These are phyloP conservation scores for Linanthus parryae DNA, from an alignment of 148 eudicot genomes.

Conservation along the genomic window DNA sequence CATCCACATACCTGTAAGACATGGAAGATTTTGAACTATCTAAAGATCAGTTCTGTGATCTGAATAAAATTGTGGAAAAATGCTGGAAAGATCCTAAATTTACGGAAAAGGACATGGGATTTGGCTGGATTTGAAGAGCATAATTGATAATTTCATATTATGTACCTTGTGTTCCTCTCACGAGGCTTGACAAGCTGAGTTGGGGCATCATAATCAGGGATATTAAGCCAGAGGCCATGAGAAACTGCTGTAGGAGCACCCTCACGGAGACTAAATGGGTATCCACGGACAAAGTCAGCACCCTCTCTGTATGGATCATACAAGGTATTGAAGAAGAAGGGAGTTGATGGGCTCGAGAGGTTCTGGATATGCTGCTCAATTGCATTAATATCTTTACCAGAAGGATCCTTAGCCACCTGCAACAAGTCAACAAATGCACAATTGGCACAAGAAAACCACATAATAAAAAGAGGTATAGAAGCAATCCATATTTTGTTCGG, in stretches of 20 bases:
- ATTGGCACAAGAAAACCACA: too few species aligned
- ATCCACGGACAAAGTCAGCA: conserved; percentile 12
- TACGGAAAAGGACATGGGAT: too few species aligned
- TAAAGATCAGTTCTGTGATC: background rate
- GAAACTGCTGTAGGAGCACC: conserved; percentile 11
- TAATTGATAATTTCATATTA: background rate
- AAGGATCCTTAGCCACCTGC: conserved; percentile 11
- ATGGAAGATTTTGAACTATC: too few species aligned
- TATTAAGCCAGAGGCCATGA: conserved; percentile 12
- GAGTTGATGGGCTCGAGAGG: conserved; percentile 9
- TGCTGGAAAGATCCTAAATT: too few species aligned
- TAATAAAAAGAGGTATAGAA: too few species aligned
- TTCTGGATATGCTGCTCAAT: conserved; percentile 11
- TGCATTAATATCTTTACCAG: conserved; percentile 12
- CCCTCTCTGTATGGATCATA: conserved; percentile 9
- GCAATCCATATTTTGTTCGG: too few species aligned
- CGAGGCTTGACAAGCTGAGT: conserved; percentile 14
- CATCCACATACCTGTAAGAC: conserved; percentile 10
- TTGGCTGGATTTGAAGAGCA: background rate
- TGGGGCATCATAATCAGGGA: conserved; percentile 12
- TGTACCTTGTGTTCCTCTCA: conserved; percentile 1
- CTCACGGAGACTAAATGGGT: conserved; percentile 15
- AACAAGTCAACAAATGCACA: background rate
- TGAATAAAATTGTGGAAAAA: too few species aligned
- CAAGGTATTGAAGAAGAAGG: conserved; percentile 12